Percentiles rank a stretch among this genome's conserved stretches.
Conservation (phyloP, 1,139 yeast species). For the Kurtzmaniella quercitrusa region DNA sequence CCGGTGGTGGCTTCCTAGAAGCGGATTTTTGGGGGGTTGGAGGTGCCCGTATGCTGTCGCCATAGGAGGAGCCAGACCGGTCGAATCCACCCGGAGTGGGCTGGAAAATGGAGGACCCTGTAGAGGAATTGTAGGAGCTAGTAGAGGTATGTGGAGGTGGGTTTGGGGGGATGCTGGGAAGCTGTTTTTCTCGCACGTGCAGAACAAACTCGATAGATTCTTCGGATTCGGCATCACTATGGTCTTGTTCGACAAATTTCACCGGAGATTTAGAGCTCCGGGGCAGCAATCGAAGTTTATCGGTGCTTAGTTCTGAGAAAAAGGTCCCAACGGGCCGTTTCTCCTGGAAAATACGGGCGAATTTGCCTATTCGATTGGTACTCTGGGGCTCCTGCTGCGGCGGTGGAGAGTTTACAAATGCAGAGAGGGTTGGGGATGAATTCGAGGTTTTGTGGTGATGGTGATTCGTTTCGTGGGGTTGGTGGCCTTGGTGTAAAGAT, state of each 20-base stretch:
- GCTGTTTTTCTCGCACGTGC: not conserved
- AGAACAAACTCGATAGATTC: slow-evolving; percentile 11
- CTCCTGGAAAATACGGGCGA: slow-evolving; percentile 1
- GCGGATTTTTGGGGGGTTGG: slow-evolving; percentile 10
- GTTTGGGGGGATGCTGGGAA: slow-evolving; percentile 4
- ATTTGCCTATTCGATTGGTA: not conserved
- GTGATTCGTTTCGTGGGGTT: not conserved
- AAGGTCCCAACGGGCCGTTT: slow-evolving; percentile 1
- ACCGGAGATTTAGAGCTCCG: not conserved
- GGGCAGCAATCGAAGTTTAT: not conserved
- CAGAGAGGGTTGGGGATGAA: not conserved
- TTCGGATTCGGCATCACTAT: slow-evolving; percentile 9
- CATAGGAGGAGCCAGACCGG: not conserved
- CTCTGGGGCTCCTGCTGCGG: not conserved
- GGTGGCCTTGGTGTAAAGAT: not conserved
- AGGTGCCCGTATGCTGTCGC: slow-evolving; percentile 3
- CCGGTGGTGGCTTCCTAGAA: slow-evolving; percentile 22
- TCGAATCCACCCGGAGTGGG: not conserved
- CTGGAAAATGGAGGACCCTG: not conserved
- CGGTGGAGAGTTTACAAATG: not conserved
- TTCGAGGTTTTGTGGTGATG: not conserved
- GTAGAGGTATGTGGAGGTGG: slow-evolving; percentile 3
- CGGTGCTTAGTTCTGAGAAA: not conserved
- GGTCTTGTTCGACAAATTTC: slow-evolving; percentile 1
- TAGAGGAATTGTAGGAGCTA: not conserved